Evolutionary conservation across 306 rosid species (phyloP).

Genomic region (Prunus padus): DNA sequence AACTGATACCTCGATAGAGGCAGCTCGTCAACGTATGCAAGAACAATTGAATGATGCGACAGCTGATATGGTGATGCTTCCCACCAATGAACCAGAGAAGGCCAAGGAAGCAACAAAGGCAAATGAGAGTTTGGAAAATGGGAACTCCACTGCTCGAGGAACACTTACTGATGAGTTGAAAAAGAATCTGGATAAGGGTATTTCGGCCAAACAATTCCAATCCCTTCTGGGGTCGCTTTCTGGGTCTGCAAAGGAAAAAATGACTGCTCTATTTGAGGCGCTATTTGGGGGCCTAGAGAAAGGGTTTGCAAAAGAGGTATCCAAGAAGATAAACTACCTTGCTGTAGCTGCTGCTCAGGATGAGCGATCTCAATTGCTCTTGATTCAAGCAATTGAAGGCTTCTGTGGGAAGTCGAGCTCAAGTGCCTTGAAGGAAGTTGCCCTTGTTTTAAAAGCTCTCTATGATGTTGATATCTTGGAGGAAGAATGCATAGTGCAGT

Average conservation of each 20-base stretch:
- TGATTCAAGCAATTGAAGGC: conserved; percentile 46
- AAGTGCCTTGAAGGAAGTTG: conserved; percentile 53
- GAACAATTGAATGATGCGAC: conserved; percentile 64
- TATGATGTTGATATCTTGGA: conserved; percentile 57
- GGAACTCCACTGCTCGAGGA: conserved; percentile 16
- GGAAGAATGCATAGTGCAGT: conserved; percentile 51
- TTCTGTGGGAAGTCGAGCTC: conserved; percentile 35
- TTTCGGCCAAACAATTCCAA: conserved; percentile 33
- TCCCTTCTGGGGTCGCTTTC: conserved; percentile 28
- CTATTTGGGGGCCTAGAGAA: conserved; percentile 41
- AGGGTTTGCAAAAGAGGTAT: conserved; percentile 50
- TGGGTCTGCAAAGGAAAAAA: conserved; percentile 48
- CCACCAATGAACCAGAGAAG: conserved; percentile 50
- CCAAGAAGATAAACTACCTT: conserved; percentile 44
- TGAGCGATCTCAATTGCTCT: conserved; percentile 36
- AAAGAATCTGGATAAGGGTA: conserved; percentile 40
- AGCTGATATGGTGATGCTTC: conserved; percentile 68
- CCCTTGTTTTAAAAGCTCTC: conserved; percentile 50
- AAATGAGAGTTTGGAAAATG: conserved; percentile 28
- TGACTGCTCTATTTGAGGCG: conserved; percentile 48
- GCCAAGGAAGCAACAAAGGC: conserved; percentile 11
- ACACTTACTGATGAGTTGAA: conserved; percentile 42
- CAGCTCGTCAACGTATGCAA: conserved; percentile 56
- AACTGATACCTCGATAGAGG: conserved; percentile 60
- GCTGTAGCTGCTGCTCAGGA: conserved; percentile 42